Conservation (phyloP, 1,284 basidiomycete genomes). For the Grifola frondosa region DNA sequence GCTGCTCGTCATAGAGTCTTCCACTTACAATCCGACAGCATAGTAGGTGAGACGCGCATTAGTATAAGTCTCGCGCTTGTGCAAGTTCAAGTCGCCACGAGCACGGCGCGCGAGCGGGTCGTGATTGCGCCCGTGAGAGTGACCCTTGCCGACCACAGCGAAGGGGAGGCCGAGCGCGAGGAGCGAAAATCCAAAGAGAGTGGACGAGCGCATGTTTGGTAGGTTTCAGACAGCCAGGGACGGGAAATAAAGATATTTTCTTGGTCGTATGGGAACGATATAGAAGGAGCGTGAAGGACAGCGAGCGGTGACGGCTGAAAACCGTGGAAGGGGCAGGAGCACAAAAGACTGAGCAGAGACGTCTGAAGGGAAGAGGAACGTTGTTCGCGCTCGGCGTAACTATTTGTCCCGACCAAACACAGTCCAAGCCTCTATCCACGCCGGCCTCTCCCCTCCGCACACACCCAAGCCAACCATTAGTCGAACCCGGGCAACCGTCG, state of each 20-base stretch:
- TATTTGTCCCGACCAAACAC: constrained; percentile 12
- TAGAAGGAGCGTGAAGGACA: constrained; percentile 23
- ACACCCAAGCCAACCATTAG: too few relatives aligned
- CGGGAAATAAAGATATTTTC: too few relatives aligned
- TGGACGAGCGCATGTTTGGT: constrained; percentile 29
- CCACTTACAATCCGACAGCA: constrained; percentile 33
- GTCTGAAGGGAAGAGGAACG: constrained; percentile 7
- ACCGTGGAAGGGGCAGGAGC: constrained; percentile 1
- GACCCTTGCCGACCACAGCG: constrained; percentile 24
- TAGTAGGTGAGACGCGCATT: constrained; percentile 47
- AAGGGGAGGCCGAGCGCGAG: constrained; percentile 32
- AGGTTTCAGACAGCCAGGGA: too few relatives aligned
- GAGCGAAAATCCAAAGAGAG: constrained; percentile 27
- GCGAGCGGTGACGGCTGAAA: constrained; percentile 16
- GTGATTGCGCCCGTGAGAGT: constrained; percentile 29
- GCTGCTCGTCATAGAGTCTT: background rate
- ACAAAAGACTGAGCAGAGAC: constrained; percentile 3
- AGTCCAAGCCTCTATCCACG: too few relatives aligned
- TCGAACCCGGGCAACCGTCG: too few relatives aligned
- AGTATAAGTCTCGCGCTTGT: constrained; percentile 22
- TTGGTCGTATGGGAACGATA: too few relatives aligned
- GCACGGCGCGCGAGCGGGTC: constrained; percentile 27
- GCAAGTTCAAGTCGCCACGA: constrained; percentile 16
- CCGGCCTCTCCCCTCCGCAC: too few relatives aligned
- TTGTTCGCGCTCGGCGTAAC: constrained; percentile 6